Conservation (phyloP, 176 grass and related monocot species). For the Musa troglodytarum region DNA sequence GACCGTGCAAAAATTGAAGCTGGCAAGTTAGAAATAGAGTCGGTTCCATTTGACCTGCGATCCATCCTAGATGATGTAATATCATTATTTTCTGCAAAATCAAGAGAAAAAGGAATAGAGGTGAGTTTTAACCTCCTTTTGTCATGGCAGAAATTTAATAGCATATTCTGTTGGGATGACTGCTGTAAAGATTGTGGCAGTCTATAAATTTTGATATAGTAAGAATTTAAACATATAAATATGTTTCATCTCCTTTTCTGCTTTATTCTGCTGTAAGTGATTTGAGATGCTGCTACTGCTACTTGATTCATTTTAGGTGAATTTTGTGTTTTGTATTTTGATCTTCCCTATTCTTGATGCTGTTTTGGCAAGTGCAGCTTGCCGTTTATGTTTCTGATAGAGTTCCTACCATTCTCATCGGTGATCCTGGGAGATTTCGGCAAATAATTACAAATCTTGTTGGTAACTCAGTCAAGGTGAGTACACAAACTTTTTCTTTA, state of each 20-base stretch:
- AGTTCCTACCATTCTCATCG: constrained; percentile 81
- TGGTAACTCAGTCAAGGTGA: constrained; percentile 93
- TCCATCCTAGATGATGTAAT: constrained; percentile 86
- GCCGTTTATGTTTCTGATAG: constrained; percentile 90
- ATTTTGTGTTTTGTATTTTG: constrained; percentile 6
- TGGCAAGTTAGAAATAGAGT: constrained; percentile 72
- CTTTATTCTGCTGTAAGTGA: constrained; percentile 10
- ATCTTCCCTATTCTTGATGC: constrained; percentile 13
- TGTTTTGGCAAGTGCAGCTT: constrained; percentile 47
- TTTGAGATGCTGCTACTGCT: not conserved
- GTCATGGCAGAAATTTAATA: not conserved
- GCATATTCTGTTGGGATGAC: not conserved
- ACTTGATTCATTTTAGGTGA: not conserved
- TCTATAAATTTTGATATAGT: not conserved
- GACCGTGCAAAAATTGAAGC: constrained; percentile 98
- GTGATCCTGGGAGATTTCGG: constrained; percentile 90
- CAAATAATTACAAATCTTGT: constrained; percentile 99
- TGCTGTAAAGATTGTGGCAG: not conserved
- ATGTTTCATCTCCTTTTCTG: not conserved
- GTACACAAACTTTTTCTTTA: constrained; percentile 2
- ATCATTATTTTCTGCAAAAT: constrained; percentile 69
- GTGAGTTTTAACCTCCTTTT: constrained; percentile 24
- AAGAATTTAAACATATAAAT: not conserved
- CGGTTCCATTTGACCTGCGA: constrained; percentile 70
- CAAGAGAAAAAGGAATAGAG: constrained; percentile 82